A percentile compares a stretch with the other conserved stretches of the same genome.
Conservation (phyloP, 345 rosid species). For the Gossypium anomalum region DNA sequence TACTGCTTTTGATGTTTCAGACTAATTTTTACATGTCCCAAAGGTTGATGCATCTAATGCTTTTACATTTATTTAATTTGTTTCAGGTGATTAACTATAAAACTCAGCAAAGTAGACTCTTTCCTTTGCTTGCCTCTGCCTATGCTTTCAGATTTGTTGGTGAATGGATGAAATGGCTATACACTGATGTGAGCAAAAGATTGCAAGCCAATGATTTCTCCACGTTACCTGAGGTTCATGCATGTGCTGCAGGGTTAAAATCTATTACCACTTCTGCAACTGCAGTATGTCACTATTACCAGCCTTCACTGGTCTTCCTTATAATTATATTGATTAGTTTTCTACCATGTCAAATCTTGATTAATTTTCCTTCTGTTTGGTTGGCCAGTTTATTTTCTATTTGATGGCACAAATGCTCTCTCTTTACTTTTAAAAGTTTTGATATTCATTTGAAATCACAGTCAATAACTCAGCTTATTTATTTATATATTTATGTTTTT, state of each 20-base stretch:
- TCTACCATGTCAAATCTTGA: neutral
- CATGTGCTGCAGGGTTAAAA: slow-evolving; percentile 98
- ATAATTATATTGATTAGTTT: neutral
- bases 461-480: neutral
- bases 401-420: neutral
- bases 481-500: neutral
- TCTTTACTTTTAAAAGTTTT: neutral
- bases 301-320: neutral
- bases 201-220: slow-evolving; percentile 87
- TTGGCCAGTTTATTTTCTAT: neutral
- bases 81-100: slow-evolving; percentile 92
- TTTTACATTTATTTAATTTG: slow-evolving; percentile 9
- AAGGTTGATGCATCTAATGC: slow-evolving; percentile 14
- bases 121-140: slow-evolving; percentile 98
- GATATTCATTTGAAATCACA: neutral
- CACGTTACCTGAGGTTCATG: slow-evolving; percentile 95
- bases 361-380: neutral
- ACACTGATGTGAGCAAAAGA: slow-evolving; percentile 81
- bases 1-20: neutral
- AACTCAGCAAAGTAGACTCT: slow-evolving; percentile 93
- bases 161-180: slow-evolving; percentile 96
- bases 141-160: slow-evolving; percentile 97
- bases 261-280: slow-evolving; percentile 90
- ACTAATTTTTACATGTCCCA: neutral
- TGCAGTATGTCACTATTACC: slow-evolving; percentile 55